These are phyloP conservation scores for Bruguiera sexangula DNA, from an alignment of 345 rosid genomes.

Conservation along the genomic window DNA sequence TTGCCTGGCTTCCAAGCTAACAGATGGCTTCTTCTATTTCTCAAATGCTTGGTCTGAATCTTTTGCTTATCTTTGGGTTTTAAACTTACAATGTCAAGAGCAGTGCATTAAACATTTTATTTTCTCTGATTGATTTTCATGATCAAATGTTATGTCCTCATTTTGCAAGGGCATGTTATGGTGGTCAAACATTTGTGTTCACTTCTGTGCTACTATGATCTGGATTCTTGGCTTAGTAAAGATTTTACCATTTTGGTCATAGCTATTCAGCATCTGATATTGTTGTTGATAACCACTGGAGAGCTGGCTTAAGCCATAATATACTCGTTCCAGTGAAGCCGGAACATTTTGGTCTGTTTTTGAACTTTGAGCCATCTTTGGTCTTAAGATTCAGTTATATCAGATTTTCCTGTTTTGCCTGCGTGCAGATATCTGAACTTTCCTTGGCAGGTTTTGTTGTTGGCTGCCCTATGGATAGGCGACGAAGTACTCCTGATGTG, in stretches of 20 bases:
- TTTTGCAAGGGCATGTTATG: too few species aligned
- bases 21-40: conserved; percentile 1
- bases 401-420: conserved; percentile 1
- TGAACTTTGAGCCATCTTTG: conserved; percentile 9
- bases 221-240: neutral
- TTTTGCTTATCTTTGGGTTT: conserved; percentile 3
- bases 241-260: neutral
- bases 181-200: neutral
- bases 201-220: neutral
- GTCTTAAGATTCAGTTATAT: conserved; percentile 2
- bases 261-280: too few species aligned
- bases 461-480: conserved; percentile 60
- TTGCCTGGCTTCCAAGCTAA: neutral
- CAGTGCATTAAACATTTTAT: too few species aligned
- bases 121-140: too few species aligned
- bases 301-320: neutral
- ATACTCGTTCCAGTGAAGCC: neutral
- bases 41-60: neutral
- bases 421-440: conserved; percentile 58
- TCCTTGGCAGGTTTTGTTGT: conserved; percentile 64
- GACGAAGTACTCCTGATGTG: conserved; percentile 33
- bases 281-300: neutral
- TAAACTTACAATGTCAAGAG: neutral
- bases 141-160: too few species aligned
- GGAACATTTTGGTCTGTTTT: neutral